Base-by-base conservation (phyloP, 169 alveolate species). In the Plasmodium blacklocki region DNA sequence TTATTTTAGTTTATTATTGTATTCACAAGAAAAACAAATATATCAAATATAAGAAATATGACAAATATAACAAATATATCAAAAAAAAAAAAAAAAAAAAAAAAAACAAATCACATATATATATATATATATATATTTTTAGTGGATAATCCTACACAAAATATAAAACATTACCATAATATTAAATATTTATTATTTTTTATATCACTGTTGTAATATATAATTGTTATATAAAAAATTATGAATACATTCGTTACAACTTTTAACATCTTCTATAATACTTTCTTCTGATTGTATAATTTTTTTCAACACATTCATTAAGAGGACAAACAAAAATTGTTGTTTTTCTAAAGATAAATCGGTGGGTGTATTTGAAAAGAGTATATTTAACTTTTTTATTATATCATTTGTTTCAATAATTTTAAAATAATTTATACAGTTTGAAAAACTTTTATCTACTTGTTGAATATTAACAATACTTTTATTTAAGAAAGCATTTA, bases 311-410 rank as follows among this genome's bases (percentile, higher is more conserved):
- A 68, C 47, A 60, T 83, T 83, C 91, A 83, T 83, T 23, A 83
- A 49, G 14, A 83, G 67, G 14, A 83, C 91, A 83, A 83, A 83
- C 52, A 83, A 49, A 73, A 83, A 83, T 39, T 83, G 91, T 19
- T 83, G 91, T 60, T 83, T 83, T 52, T 83, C 91, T 26, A 83
- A 56, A 60, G 74, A 54, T 21, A 83, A 62, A 7, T 72, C 39
- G 23, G 80, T 62, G 58, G 56, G 73, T 1, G 54, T 56, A 15
- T 59, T 45, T 21, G 91, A 68, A 56, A 83, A 68, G 2, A 83
- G 43, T 23, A 8, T 14, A 26, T 56, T 56, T 26, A 83, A 63
- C 18, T 68, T 83, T 68, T 67, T 39, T 49, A 39, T 72, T 45
- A 54, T 83, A n/a, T 83, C 83, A 19, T 54, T 83, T 2, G 91